These are phyloP conservation scores for Verbena officinalis DNA, from an alignment of 257 asterid genomes.

Conservation along the genomic window DNA sequence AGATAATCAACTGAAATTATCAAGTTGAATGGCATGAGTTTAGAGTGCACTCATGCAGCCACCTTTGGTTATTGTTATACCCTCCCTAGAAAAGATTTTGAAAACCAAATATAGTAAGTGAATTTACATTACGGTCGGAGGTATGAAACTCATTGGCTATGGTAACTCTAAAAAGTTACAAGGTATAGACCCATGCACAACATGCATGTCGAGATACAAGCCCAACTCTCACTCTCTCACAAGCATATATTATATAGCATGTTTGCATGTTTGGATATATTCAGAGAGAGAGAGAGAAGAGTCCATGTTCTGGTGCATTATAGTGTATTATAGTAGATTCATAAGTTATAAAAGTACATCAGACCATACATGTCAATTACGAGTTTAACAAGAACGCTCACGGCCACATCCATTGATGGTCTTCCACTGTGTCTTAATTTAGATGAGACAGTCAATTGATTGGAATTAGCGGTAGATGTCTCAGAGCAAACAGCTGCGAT, in stretches of 20 bases:
- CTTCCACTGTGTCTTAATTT: constrained; percentile 84
- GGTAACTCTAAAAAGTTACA: background rate
- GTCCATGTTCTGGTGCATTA: constrained; percentile 1
- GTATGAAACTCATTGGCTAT: constrained; percentile 18
- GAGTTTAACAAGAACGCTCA: constrained; percentile 97
- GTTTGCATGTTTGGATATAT: background rate
- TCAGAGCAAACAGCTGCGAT: constrained; percentile 98
- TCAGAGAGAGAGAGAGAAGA: background rate
- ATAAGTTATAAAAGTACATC: constrained; percentile 28
- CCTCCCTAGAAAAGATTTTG: constrained; percentile 8
- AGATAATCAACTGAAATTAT: constrained; percentile 27
- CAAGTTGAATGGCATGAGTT: constrained; percentile 25
- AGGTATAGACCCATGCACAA: constrained; percentile 10
- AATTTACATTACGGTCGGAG: constrained; percentile 16
- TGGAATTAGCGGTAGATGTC: constrained; percentile 65
- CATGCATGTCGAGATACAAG: constrained; percentile 4
- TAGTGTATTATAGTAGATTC: constrained; percentile 9
- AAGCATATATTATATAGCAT: background rate
- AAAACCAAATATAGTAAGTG: constrained; percentile 4
- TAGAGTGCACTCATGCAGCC: constrained; percentile 11
- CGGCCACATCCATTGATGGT: constrained; percentile 97
- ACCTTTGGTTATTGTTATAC: constrained; percentile 3
- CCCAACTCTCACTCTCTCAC: constrained; percentile 3
- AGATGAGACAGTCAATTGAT: constrained; percentile 74
- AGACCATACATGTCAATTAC: constrained; percentile 94